These are phyloP conservation scores for Pleoardoris graminearum DNA, from an alignment of 2,329 filamentous ascomycete species.

Conservation along the genomic window DNA sequence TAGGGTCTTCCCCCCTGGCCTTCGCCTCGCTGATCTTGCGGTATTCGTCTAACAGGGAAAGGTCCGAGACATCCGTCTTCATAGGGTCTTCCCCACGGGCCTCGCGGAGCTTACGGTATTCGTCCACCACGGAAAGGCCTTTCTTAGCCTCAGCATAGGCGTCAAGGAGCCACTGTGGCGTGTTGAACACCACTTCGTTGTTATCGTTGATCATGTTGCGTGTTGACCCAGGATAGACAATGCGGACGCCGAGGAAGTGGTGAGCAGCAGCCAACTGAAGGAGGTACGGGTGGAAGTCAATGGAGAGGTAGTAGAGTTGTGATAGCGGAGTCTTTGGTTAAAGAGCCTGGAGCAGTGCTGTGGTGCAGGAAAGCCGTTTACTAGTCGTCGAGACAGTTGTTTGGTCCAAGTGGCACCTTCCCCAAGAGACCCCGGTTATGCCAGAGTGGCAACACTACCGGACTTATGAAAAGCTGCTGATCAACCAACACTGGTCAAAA, in stretches of 20 bases:
- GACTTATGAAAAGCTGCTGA: neutral
- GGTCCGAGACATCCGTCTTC: neutral
- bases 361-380: neutral
- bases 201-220: neutral
- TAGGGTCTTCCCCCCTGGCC: neutral
- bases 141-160: neutral
- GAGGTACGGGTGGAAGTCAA: neutral
- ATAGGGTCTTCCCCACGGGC: neutral
- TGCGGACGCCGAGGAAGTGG: neutral
- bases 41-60: neutral
- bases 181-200: neutral
- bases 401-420: neutral
- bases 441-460: neutral
- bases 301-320: no score
- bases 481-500: no score
- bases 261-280: no score
- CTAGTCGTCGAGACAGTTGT: neutral
- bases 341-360: no score
- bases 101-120: neutral
- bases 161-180: neutral
- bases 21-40: neutral
- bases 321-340: neutral
- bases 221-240: neutral
- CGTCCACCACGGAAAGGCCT: neutral
- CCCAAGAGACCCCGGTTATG: neutral